Percentiles rank a stretch among this genome's conserved stretches.
Conservation (phyloP, 345 rosid species). For the Euphorbia lathyris region DNA sequence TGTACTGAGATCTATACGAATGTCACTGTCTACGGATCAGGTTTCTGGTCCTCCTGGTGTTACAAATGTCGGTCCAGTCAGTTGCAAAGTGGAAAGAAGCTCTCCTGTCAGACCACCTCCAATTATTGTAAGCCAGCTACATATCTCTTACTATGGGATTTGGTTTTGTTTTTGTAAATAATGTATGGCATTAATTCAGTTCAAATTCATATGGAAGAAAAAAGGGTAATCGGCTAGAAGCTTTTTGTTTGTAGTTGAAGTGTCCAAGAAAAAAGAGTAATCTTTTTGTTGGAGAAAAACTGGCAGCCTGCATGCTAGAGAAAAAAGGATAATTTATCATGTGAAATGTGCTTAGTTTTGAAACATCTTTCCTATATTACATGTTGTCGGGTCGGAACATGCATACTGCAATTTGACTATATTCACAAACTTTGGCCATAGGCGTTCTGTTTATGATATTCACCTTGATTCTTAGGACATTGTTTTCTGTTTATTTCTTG, state of each 20-base stretch:
- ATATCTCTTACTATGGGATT: slow-evolving; percentile 1
- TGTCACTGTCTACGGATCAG: slow-evolving; percentile 35
- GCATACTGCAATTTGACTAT: neutral
- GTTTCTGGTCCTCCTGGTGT: slow-evolving; percentile 56
- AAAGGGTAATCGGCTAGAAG: neutral
- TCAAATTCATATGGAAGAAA: neutral
- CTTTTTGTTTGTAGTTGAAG: neutral
- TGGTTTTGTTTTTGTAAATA: neutral
- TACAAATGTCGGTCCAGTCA: slow-evolving; percentile 50
- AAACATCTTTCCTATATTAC: neutral
- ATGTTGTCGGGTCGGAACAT: neutral
- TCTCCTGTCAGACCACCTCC: slow-evolving; percentile 78
- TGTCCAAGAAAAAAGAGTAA: neutral
- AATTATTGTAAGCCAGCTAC: slow-evolving; percentile 41
- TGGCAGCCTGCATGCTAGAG: neutral
- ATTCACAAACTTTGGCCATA: neutral
- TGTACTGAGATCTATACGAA: slow-evolving; percentile 7
- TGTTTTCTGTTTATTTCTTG: slow-evolving; percentile 1
- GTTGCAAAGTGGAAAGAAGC: slow-evolving; percentile 73
- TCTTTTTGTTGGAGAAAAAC: neutral
- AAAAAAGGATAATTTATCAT: neutral
- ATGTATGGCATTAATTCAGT: neutral
- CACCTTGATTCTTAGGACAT: slow-evolving; percentile 1
- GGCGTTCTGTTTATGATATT: slow-evolving; percentile 9
- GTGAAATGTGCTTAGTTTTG: neutral